Evolutionary conservation across 805 yeast genomes (phyloP), one percentile per base, ranked within the genome.

Genomic region (Monosporozyma unispora): DNA sequence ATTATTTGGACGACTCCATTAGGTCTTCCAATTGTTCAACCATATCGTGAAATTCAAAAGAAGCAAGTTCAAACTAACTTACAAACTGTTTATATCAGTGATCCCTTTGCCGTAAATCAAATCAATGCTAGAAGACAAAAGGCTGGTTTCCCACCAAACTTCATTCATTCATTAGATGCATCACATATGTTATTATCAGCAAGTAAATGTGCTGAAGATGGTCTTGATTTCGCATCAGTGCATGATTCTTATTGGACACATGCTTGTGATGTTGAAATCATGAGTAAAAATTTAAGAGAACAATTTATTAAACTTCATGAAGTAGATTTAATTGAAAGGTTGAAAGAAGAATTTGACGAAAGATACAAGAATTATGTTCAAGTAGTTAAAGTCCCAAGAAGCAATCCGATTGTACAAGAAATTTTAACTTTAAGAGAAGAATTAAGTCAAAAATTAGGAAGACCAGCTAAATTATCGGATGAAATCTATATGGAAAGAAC

Each of bases 191-290:
- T 93, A 47, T 70, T 90, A 72, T 84, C 96, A 8, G 95, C 97
- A 0, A 73, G 79, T 46, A 80, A 80, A 22, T 88, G 96, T 66
- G 80, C 84, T 4, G 75, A 81, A 40, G 62, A 63, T 1, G 80
- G 78, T 0, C 67, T 93, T 46, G 72, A 80, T 11, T 91, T 93
- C 74, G 96, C 98, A 0, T 81, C 98, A 0, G 99, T 91, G 22
- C 99, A 91, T 67, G 99, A 91, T 65, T 91, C 98, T 0, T 91
- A 87, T 66, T 91, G 99, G 99, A 89, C 98, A 0, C 98, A 93
- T 64, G 97, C 99, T 1, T 71, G 79, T 46, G 91, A 87, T 63
- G 81, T 91, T 40, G 82, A 81, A 52, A 62, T 61, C 3, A 82
- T 91, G 93, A 87, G 82, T 66, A 60, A 58, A 12, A 70, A 77